Evolutionary conservation across 1,284 basidiomycete species (phyloP).

Genomic region (Megacollybia platyphylla): DNA sequence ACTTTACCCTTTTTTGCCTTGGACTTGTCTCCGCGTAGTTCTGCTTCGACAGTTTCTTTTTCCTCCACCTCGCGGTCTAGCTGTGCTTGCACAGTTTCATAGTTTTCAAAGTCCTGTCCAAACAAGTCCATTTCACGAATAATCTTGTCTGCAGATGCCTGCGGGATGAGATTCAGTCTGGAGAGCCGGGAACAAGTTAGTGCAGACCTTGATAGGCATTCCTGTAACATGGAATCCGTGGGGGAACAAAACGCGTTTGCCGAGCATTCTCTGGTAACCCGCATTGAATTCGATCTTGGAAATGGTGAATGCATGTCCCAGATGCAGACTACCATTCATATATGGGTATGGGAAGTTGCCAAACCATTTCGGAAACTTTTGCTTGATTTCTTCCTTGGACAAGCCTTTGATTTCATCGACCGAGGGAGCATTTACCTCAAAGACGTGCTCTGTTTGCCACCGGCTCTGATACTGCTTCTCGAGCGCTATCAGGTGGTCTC

Average conservation of each 20-base stretch:
- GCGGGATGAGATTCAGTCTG: neutral
- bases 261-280: conserved; percentile 92
- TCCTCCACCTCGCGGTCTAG: conserved; percentile 26
- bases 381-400: conserved; percentile 46
- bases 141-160: conserved; percentile 95
- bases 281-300: conserved; percentile 97
- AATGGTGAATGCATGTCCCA: conserved; percentile 97
- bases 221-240: conserved; percentile 96
- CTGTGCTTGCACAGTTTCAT: conserved; percentile 29
- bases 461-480: conserved; percentile 77
- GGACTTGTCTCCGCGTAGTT: conserved; percentile 34
- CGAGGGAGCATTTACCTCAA: conserved; percentile 78
- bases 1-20: conserved; percentile 98
- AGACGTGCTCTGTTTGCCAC: conserved; percentile 66
- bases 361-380: conserved; percentile 91
- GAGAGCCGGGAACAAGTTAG: neutral
- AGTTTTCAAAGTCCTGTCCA: conserved; percentile 81
- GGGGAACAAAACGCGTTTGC: conserved; percentile 91
- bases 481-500: conserved; percentile 75
- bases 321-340: conserved; percentile 97
- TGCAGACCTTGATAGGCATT: conserved; percentile 91
- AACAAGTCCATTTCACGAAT: conserved; percentile 97
- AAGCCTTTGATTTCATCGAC: conserved; percentile 51
- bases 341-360: conserved; percentile 94
- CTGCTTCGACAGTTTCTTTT: conserved; percentile 31